Evolutionary conservation across 164 flowering plant genomes (phyloP).

Genomic region (Vitis rupestris): DNA sequence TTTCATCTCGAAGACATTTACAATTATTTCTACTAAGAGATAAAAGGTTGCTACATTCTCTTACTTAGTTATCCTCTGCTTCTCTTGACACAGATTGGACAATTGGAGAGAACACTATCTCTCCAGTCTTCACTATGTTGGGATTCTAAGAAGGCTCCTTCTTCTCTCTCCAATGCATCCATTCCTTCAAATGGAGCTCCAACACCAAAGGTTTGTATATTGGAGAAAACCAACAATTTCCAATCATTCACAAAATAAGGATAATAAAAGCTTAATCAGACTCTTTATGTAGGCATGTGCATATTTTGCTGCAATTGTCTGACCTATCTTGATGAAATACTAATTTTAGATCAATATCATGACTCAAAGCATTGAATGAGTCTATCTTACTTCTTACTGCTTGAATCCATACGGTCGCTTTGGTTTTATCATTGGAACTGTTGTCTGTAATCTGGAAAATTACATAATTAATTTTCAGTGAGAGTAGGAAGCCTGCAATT

Average conservation of each 20-base stretch:
- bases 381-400: too few relatives aligned
- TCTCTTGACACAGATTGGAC: slow-evolving; percentile 7
- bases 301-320: too few relatives aligned
- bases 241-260: background rate
- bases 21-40: background rate
- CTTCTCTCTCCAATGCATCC: slow-evolving; percentile 10
- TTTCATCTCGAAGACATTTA: background rate
- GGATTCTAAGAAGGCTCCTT: slow-evolving; percentile 16
- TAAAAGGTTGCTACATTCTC: background rate
- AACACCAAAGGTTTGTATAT: slow-evolving; percentile 26
- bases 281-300: background rate
- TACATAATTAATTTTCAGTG: too few relatives aligned
- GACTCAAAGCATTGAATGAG: too few relatives aligned
- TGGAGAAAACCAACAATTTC: background rate
- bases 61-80: background rate
- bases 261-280: background rate
- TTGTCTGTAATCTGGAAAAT: too few relatives aligned
- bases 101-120: slow-evolving; percentile 11
- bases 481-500: background rate
- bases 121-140: slow-evolving; percentile 6
- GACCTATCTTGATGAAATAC: too few relatives aligned
- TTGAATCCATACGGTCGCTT: too few relatives aligned
- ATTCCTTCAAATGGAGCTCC: slow-evolving; percentile 18
- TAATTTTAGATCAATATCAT: too few relatives aligned
- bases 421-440: too few relatives aligned